Base-by-base conservation (phyloP, 495 filamentous ascomycete genomes). In the Aspergillus sclerotioniger region DNA sequence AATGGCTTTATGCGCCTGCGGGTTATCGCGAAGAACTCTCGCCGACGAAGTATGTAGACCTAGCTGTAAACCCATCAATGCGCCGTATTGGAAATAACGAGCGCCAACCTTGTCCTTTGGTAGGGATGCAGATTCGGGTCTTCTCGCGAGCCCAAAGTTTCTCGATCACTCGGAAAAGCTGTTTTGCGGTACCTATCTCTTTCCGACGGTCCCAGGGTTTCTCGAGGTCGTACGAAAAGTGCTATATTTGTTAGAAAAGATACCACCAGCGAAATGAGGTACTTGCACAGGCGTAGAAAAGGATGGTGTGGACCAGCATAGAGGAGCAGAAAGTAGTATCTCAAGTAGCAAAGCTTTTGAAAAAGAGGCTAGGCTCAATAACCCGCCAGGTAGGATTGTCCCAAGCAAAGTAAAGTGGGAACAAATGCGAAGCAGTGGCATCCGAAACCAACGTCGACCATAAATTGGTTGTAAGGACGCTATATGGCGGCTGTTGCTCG, bases 361-460 rank as follows among this genome's bases (percentile, higher is more conserved):
- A 28, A 28, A 50, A 50, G 13, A 50, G 21, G n/a, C 25, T 16
- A 9, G 47, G 47, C 28, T 50, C 47, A 25, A 50, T 5, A 8
- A 50, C 28, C 6, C 31, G 47, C 47, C 47, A 50, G 47, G 47
- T 50, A 5, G 47, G 47, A 16, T 50, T 50, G 47, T 50, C 47
- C 47, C 47, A 50, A 6, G 32, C 47, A 13, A 50, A 50, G 25
- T 33, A 50, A 3, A 50, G 13, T 2, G 47, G 16, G 47, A 50
- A 50, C 3, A 50, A 25, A n/a, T 50, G 47, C 47, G 47, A 50
- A 5, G 25, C 47, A 15, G 31, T 25, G 4, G 47, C 9, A 15
- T n/a, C 31, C 5, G 16, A 28, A 1, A 32, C 47, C 5, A 50
- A 5, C 28, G 25, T 7, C 3, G 47, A 31, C 47, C 47, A 50